Evolutionary conservation across 768 basidiomycete species (phyloP), one percentile per base, ranked within the genome.

Genomic region (Suillus subaureus): DNA sequence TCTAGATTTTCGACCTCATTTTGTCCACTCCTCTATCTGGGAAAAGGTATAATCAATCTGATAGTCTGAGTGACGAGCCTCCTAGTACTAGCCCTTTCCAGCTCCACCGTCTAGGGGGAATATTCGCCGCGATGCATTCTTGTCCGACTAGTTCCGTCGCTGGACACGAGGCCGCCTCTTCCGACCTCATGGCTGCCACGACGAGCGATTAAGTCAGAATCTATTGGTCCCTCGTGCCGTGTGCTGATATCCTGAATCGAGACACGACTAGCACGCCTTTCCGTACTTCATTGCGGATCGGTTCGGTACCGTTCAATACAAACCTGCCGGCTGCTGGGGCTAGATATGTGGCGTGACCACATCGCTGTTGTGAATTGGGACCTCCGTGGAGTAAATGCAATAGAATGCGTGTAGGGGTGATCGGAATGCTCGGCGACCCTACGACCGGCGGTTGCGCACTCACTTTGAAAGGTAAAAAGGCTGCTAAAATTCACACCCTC

Each of bases 391-490:
- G 39, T 42, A 60, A 60, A 55, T 55, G 33, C 54, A 55, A 21
- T 42, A 18, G 40, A 42, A 31, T 28, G 26, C 18, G n/a, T 37
- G 62, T 63, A 56, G 13, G 33, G 62, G 23, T 42, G 63, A 62
- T 64, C 56, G 31, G 51, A 21, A 61, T 49, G 47, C 31, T 61
- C 55, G 63, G 64, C 52, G 64, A 67, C 60, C 43, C 57, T 62
- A 60, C 49, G 45, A 16, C 37, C 51, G 57, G 64, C 45, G 28
- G 64, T 65, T 62, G 64, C 65, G 58, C 63, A 51, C 61, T 21
- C 65, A 37, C 40, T 64, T 66, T 57, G 67, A 66, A 68, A 66
- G 37, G 61, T 45, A 68, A 68, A 68, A 64, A 64, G 64, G 47
- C 60, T 12, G n/a, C 64, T 57, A 28, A 16, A 39, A 9, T 28